Conservation (phyloP, 352 stramenopile genomes). For the Pythium chondricola region DNA sequence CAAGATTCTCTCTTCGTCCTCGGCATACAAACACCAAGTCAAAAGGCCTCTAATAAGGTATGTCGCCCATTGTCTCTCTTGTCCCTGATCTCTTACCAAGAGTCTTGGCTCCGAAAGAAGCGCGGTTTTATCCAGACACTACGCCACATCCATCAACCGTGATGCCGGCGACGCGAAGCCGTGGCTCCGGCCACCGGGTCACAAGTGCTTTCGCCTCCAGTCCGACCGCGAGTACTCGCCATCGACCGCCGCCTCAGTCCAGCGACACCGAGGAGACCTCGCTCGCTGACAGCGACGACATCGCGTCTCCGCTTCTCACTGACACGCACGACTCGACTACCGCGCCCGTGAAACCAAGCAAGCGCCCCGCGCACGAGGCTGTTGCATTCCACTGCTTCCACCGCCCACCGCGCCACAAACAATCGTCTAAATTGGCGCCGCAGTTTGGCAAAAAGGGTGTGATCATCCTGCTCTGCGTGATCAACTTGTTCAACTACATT, state of each 20-base stretch:
- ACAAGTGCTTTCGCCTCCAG: not conserved
- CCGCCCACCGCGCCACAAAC: too few species aligned
- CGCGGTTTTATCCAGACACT: not conserved
- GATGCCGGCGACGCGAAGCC: too few species aligned
- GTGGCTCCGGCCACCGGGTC: too few species aligned
- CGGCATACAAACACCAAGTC: not conserved
- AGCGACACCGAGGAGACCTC: slow-evolving; percentile 1
- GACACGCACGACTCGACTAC: not conserved
- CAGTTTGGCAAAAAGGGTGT: slow-evolving; percentile 26
- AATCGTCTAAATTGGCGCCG: not conserved
- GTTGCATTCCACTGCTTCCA: slow-evolving; percentile 17
- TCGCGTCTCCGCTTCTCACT: slow-evolving; percentile 15
- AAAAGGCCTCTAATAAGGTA: not conserved
- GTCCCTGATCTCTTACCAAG: too few species aligned
- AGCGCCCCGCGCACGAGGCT: slow-evolving; percentile 1
- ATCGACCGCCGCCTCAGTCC: not conserved
- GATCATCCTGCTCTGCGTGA: slow-evolving; percentile 82
- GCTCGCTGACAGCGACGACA: too few species aligned
- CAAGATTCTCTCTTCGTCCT: not conserved
- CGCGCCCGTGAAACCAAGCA: not conserved
- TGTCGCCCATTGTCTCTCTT: not conserved
- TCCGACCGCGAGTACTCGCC: not conserved
- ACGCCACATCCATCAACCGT: not conserved
- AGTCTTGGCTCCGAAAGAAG: not conserved
- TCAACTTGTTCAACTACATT: slow-evolving; percentile 94